Conservation (phyloP, 257 asterid species). For the Solanum chiquidenum region DNA sequence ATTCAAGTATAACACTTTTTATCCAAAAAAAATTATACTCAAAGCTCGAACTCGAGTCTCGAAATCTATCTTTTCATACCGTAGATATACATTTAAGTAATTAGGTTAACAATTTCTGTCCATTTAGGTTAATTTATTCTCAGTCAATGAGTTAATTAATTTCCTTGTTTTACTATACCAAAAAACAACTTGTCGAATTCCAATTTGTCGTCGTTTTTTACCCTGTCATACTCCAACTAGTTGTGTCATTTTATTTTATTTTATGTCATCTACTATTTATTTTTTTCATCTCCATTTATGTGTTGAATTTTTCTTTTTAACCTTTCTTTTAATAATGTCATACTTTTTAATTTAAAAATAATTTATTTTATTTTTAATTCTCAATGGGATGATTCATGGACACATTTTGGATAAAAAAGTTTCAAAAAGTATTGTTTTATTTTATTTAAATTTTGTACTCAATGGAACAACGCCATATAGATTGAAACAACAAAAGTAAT, state of each 20-base stretch:
- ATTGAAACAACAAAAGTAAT: not conserved
- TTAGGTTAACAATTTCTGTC: not conserved
- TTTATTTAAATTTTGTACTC: not conserved
- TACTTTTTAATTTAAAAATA: not conserved
- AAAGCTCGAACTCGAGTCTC: not conserved
- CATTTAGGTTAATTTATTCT: not conserved
- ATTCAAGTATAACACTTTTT: too few relatives aligned
- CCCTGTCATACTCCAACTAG: not conserved
- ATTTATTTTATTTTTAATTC: not conserved
- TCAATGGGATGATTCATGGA: not conserved
- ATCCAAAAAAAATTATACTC: not conserved
- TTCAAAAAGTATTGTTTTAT: not conserved
- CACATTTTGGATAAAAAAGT: not conserved
- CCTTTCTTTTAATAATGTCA: not conserved
- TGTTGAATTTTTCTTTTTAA: not conserved
- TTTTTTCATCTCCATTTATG: not conserved
- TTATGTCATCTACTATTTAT: not conserved
- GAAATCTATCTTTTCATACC: not conserved
- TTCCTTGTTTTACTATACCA: not conserved
- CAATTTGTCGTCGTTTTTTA: not conserved
- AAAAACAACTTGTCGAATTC: not conserved
- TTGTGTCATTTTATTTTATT: not conserved
- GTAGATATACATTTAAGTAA: not conserved
- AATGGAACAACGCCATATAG: too few relatives aligned
- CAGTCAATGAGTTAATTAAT: not conserved